Conservation (phyloP, 2,329 filamentous ascomycete species). For the Aspergillus clavatus region DNA sequence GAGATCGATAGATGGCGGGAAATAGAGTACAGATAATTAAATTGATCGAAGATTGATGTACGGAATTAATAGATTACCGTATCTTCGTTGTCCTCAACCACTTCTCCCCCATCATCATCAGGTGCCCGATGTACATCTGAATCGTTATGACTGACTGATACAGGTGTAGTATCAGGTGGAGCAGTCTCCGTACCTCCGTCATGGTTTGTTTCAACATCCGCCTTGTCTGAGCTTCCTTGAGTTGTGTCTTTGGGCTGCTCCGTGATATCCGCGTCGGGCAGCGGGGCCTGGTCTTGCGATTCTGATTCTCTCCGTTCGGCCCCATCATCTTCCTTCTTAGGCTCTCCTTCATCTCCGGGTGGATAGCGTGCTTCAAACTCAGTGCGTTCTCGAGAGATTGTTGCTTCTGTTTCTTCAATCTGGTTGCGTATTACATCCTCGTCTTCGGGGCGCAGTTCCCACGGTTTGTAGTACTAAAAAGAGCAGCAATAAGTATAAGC, state of each 20-base stretch:
- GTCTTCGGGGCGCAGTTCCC: slow-evolving; percentile 66
- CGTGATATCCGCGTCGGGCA: slow-evolving; percentile 14
- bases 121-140: slow-evolving; percentile 43
- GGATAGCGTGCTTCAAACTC: slow-evolving; percentile 54
- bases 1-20: neutral
- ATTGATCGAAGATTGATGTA: slow-evolving; percentile 3
- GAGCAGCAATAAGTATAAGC: neutral
- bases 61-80: slow-evolving; percentile 72
- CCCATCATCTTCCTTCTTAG: slow-evolving; percentile 16
- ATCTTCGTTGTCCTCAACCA: slow-evolving; percentile 81
- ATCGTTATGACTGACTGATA: slow-evolving; percentile 34
- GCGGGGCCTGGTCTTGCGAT: slow-evolving; percentile 20
- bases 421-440: slow-evolving; percentile 68
- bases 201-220: slow-evolving; percentile 19
- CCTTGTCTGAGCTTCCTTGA: slow-evolving; percentile 40
- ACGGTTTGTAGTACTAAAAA: slow-evolving; percentile 76
- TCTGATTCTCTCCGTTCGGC: too few relatives aligned
- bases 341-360: slow-evolving; percentile 24
- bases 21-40: neutral
- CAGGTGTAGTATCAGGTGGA: slow-evolving; percentile 22
- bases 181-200: slow-evolving; percentile 12
- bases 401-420: slow-evolving; percentile 58
- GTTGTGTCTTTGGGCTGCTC: slow-evolving; percentile 36
- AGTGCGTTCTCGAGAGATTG: slow-evolving; percentile 60
- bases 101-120: slow-evolving; percentile 68